Conservation (phyloP, 768 basidiomycete species). For the Auriscalpium orientale region DNA sequence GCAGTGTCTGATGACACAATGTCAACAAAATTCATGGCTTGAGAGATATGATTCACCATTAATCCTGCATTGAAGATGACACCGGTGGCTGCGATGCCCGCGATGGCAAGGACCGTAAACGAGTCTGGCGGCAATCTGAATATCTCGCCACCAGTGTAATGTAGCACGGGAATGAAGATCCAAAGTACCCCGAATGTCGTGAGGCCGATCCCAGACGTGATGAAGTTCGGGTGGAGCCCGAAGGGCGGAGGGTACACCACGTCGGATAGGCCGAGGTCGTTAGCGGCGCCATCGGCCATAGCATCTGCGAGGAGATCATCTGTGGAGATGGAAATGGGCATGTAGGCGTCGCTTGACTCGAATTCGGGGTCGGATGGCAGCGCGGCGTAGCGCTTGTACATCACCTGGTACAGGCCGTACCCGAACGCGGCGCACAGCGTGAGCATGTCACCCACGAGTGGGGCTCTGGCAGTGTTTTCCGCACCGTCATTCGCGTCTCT, state of each 20-base stretch:
- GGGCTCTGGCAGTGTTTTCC: constrained; percentile 32
- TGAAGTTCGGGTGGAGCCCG: constrained; percentile 75
- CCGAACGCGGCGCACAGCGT: constrained; percentile 65
- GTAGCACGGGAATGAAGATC: constrained; percentile 71
- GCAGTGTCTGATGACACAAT: constrained; percentile 46
- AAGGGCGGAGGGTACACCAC: constrained; percentile 61
- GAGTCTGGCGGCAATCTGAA: constrained; percentile 57
- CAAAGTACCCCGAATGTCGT: constrained; percentile 68
- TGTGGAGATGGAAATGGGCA: constrained; percentile 33
- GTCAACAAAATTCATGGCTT: neutral
- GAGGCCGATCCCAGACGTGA: constrained; percentile 76
- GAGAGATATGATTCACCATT: constrained; percentile 48
- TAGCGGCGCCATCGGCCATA: constrained; percentile 3
- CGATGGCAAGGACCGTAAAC: constrained; percentile 43
- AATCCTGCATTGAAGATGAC: constrained; percentile 78
- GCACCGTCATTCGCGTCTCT: constrained; percentile 22
- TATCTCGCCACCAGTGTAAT: constrained; percentile 53
- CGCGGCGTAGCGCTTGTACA: constrained; percentile 76
- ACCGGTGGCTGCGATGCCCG: constrained; percentile 63
- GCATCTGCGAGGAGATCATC: constrained; percentile 22
- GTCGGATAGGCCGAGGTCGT: constrained; percentile 19
- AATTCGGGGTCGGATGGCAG: constrained; percentile 58
- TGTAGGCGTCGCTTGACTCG: constrained; percentile 35
- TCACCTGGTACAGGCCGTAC: constrained; percentile 75
- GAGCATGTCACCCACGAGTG: constrained; percentile 66